phyloP scores from a whole-genome alignment of 768 basidiomycete genomes.

The Psilocybe sp. region DNA sequence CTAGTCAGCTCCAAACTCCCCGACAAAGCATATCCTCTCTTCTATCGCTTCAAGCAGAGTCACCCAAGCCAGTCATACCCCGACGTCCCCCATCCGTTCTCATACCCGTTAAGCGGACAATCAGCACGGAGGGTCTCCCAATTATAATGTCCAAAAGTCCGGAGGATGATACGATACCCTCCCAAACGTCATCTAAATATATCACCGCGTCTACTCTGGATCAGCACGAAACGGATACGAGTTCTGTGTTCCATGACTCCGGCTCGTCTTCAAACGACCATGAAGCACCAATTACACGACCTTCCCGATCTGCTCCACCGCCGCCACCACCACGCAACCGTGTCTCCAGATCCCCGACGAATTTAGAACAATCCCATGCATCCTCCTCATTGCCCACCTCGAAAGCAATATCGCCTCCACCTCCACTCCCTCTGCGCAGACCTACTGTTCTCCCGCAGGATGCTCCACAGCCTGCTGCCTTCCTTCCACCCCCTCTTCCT shows the following conservation, averaged over 20 bases:
- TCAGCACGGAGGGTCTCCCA: neutral
- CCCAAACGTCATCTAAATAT: too few relatives aligned
- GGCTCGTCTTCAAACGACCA: slow-evolving; percentile 31
- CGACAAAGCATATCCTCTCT: slow-evolving; percentile 14
- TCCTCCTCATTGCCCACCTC: slow-evolving; percentile 11
- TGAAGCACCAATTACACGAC: slow-evolving; percentile 14
- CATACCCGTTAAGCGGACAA: slow-evolving; percentile 4
- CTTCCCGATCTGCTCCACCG: slow-evolving; percentile 16
- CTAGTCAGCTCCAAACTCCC: slow-evolving; percentile 8
- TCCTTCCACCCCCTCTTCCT: slow-evolving; percentile 22
- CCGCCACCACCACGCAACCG: slow-evolving; percentile 21
- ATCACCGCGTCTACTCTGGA: too few relatives aligned
- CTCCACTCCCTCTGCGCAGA: slow-evolving; percentile 47
- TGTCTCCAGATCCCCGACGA: slow-evolving; percentile 19
- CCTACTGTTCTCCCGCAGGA: slow-evolving; percentile 21
- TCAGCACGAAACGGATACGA: neutral
- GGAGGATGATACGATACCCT: too few relatives aligned
- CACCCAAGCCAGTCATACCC: slow-evolving; percentile 19
- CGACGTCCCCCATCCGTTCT: slow-evolving; percentile 9
- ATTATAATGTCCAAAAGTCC: too few relatives aligned
- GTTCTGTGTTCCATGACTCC: slow-evolving; percentile 27
- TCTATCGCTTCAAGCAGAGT: slow-evolving; percentile 10
- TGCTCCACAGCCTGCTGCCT: slow-evolving; percentile 5
- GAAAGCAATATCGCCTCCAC: slow-evolving; percentile 27
- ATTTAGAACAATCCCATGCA: slow-evolving; percentile 5